A percentile compares a stretch with the other conserved stretches of the same genome.
phyloP scores from a whole-genome alignment of 441 rosid species.

The Bocquillonia castaneifolia region DNA sequence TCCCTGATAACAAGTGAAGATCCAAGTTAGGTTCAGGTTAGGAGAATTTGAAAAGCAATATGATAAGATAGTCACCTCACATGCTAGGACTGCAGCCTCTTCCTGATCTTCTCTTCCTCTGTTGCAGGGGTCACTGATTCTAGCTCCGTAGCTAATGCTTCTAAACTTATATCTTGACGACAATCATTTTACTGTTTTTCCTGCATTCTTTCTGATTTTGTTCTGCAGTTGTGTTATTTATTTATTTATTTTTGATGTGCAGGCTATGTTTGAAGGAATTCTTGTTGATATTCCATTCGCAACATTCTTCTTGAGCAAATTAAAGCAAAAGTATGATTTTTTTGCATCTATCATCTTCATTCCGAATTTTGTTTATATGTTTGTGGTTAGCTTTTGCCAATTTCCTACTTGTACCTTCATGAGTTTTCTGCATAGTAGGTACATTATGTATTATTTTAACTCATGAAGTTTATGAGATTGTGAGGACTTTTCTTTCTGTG shows the following conservation, averaged over 20 bases:
- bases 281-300: slow-evolving; percentile 98
- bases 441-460: not conserved
- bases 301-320: slow-evolving; percentile 97
- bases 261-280: slow-evolving; percentile 99
- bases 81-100: too few relatives aligned
- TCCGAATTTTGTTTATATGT: not conserved
- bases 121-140: not conserved
- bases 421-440: not conserved
- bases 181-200: not conserved
- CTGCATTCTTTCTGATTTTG: not conserved
- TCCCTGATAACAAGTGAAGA: too few relatives aligned
- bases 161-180: not conserved
- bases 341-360: not conserved
- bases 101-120: too few relatives aligned
- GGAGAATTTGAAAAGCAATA: too few relatives aligned
- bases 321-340: slow-evolving; percentile 75
- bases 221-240: not conserved
- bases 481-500: not conserved
- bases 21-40: too few relatives aligned
- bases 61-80: too few relatives aligned
- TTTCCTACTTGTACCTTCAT: not conserved
- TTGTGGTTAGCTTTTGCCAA: not conserved
- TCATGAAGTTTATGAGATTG: not conserved
- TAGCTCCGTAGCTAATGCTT: not conserved
- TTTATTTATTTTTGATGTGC: slow-evolving; percentile 35